Conservation (phyloP, 23 red algal genomes). For the Gracilariopsis chorda region DNA sequence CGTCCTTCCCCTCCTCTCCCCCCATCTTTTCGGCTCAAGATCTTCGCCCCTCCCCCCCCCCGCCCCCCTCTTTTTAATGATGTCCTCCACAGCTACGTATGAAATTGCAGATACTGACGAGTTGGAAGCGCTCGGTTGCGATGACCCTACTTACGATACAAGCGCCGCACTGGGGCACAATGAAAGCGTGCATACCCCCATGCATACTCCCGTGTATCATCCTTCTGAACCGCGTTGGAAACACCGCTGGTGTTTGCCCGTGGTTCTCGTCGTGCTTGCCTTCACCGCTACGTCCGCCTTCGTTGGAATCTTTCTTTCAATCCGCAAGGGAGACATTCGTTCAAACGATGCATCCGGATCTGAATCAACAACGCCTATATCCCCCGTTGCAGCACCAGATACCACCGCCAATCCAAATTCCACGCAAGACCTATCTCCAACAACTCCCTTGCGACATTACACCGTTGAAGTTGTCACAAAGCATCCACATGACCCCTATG, state of each 20-base stretch:
- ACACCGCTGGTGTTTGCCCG: constrained; percentile 9
- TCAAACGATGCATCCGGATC: background rate
- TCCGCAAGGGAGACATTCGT: background rate
- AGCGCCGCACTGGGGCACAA: constrained; percentile 36
- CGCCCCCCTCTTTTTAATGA: too few species aligned
- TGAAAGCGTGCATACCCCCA: background rate
- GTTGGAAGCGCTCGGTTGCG: constrained; percentile 57
- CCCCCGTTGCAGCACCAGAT: background rate
- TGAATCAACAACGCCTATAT: background rate
- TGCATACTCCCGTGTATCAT: background rate
- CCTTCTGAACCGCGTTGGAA: background rate
- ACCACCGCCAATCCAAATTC: background rate
- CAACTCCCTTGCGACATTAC: background rate
- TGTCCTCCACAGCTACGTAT: constrained; percentile 31
- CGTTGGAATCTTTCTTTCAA: background rate
- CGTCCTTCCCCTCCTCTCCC: too few species aligned
- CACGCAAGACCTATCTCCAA: background rate
- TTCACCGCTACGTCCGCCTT: constrained; percentile 5
- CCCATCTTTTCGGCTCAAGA: too few species aligned
- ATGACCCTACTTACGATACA: constrained; percentile 40
- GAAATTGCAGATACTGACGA: constrained; percentile 60
- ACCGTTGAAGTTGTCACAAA: background rate
- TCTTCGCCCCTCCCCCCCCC: too few species aligned
- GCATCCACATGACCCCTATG: constrained; percentile 49
- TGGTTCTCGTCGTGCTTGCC: constrained; percentile 16